These are phyloP conservation scores for Ambrosia trifida DNA, from an alignment of 129 eudicot species.

Conservation along the genomic window DNA sequence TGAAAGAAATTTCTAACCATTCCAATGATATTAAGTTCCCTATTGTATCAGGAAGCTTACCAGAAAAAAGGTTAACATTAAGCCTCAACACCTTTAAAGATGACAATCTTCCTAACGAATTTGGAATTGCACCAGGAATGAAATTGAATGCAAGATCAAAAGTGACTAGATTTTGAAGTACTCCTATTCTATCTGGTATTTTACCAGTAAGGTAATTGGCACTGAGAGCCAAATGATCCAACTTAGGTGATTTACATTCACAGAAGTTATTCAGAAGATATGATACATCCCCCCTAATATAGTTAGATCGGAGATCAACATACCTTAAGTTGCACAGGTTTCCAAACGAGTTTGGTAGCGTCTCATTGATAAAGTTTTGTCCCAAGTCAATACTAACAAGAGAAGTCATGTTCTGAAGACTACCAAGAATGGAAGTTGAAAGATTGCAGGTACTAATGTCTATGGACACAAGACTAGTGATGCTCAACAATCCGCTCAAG, in stretches of 20 bases:
- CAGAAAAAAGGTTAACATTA: conserved; percentile 32
- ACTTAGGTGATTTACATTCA: conserved; percentile 26
- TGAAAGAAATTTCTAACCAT: conserved; percentile 22
- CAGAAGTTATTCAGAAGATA: conserved; percentile 26
- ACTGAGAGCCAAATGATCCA: conserved; percentile 18
- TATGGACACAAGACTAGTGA: conserved; percentile 25
- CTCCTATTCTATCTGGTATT: conserved; percentile 26
- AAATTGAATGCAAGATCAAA: conserved; percentile 20
- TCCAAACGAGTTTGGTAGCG: conserved; percentile 23
- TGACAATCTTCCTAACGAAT: conserved; percentile 33
- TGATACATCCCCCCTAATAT: conserved; percentile 21
- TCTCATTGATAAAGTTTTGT: conserved; percentile 17
- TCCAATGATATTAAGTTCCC: conserved; percentile 34
- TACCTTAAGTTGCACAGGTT: conserved; percentile 25
- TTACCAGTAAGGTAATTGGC: conserved; percentile 17
- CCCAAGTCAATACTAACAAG: conserved; percentile 30
- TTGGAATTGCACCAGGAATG: conserved; percentile 28
- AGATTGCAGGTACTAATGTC: conserved; percentile 27
- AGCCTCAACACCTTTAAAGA: conserved; percentile 26
- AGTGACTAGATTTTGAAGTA: conserved; percentile 21
- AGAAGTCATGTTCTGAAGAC: conserved; percentile 30
- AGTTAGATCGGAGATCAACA: conserved; percentile 23
- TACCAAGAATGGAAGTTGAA: conserved; percentile 19
- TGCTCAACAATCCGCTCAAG: conserved; percentile 22
- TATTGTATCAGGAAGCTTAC: conserved; percentile 32